These are phyloP conservation scores for Penicillium taxi DNA, from an alignment of 495 filamentous ascomycete species.

Conservation along the genomic window DNA sequence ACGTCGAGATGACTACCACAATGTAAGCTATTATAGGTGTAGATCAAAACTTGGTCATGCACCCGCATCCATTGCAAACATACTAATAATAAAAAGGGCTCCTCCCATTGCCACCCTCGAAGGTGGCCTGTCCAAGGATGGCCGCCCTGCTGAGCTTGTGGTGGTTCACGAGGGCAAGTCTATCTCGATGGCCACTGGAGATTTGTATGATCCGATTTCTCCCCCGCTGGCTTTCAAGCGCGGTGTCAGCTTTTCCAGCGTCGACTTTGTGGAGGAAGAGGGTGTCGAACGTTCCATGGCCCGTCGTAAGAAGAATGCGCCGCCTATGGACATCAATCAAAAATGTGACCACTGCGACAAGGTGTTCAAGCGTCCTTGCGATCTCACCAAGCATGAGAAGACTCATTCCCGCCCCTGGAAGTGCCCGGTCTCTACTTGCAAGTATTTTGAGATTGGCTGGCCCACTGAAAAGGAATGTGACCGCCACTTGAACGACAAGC, in stretches of 20 bases:
- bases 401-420: slow-evolving; percentile 95
- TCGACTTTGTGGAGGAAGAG: slow-evolving; percentile 52
- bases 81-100: slow-evolving; percentile 3
- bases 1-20: slow-evolving; percentile 2
- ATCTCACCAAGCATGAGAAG: slow-evolving; percentile 94
- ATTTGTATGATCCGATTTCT: slow-evolving; percentile 33
- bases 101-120: slow-evolving; percentile 56
- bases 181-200: slow-evolving; percentile 63
- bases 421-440: slow-evolving; percentile 71
- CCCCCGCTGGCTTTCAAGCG: slow-evolving; percentile 49
- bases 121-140: slow-evolving; percentile 69
- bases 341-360: slow-evolving; percentile 77
- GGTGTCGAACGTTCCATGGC: slow-evolving; percentile 82
- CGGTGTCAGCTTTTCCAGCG: slow-evolving; percentile 50
- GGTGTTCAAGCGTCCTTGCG: slow-evolving; percentile 86
- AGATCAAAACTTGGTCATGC: no score
- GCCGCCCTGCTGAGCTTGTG: slow-evolving; percentile 69
- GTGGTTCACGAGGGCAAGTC: slow-evolving; percentile 67
- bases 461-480: slow-evolving; percentile 97
- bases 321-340: slow-evolving; percentile 63
- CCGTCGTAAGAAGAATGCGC: slow-evolving; percentile 70
- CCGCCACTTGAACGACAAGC: slow-evolving; percentile 91
- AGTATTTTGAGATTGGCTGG: slow-evolving; percentile 80
- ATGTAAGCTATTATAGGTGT: no score
- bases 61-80: no score